Base-by-base conservation (phyloP, 176 grass and related monocot genomes). In the Cocos nucifera region DNA sequence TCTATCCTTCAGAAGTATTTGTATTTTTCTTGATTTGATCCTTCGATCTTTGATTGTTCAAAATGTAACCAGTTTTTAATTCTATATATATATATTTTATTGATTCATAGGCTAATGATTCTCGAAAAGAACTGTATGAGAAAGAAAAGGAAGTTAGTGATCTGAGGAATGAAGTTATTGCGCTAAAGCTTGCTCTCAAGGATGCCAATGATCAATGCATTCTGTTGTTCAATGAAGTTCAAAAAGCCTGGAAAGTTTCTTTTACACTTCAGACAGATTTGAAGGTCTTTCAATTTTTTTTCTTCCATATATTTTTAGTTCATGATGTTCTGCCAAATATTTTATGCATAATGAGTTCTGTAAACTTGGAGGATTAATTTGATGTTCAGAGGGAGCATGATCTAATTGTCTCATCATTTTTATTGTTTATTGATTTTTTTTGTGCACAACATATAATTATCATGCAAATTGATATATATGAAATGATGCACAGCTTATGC, bases 81-180 rank as follows among this genome's bases (percentile, higher is more conserved):
- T 66, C 56, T 22, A 57, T 49, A 17, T 69, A 57, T 49, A 17
- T 69, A 61, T 56, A 2, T 27, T 63, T 70, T 15, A 62, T 80
- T 75, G 78, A 59, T 58, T 80, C 44, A 69, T 67, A 97, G 92
- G 92, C 92, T 17, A 97, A 97, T 85, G 92, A 91, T 79, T 97
- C 92, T 57, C 87, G 92, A 15, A 97, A 88, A 81, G 87, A 97
- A 71, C 75, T 91, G 60, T 88, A 85, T 68, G 75, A 85, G 27
- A 97, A 90, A 80, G 92, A 97, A 74, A 97, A 88, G 70, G 92
- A 91, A 78, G 74, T 91, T 62, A 50, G 72, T 50, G 92, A 88
- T 54, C 74, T 91, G 68, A 69, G n/a, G 15, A 80, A 91, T 74
- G 84, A 97, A 88, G 75, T 80, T 67, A 58, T 82, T 44, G 87